Evolutionary conservation across 75 land plant genomes (phyloP).

Genomic region (Gnetum montanum): DNA sequence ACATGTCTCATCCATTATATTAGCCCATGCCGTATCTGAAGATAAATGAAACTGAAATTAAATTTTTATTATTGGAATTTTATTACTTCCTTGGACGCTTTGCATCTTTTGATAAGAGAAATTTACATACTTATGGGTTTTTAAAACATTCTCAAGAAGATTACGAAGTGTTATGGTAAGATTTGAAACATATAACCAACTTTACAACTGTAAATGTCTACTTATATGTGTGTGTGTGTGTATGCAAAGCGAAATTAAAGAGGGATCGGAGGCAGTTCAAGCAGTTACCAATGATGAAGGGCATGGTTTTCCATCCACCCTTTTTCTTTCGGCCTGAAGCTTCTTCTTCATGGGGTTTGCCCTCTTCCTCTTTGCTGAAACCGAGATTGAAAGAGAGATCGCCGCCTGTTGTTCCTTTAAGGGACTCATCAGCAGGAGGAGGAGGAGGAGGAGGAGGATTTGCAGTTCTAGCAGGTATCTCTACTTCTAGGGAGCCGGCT

Average conservation of each 20-base stretch:
- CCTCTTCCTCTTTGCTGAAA: too few relatives aligned
- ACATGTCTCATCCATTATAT: too few relatives aligned
- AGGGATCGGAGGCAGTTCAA: neutral
- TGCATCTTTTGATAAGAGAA: neutral
- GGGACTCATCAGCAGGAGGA: too few relatives aligned
- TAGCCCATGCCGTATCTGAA: too few relatives aligned
- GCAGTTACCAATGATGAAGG: neutral
- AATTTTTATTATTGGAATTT: neutral
- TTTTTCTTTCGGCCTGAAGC: too few relatives aligned
- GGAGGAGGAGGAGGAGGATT: too few relatives aligned
- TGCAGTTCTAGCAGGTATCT: too few relatives aligned
- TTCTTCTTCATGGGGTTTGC: too few relatives aligned
- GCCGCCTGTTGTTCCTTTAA: too few relatives aligned
- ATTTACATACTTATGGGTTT: neutral
- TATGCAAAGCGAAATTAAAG: neutral
- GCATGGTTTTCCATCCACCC: constrained; percentile 5
- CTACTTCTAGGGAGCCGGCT: too few relatives aligned
- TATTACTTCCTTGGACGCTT: neutral
- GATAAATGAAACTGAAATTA: neutral
- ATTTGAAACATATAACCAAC: neutral
- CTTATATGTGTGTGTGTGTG: neutral
- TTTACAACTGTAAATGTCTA: neutral
- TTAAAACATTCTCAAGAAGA: neutral
- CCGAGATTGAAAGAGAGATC: too few relatives aligned
- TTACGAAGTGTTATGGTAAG: neutral